Percentiles rank a stretch among this genome's conserved stretches.
Evolutionary conservation across 2,329 filamentous ascomycete species (phyloP).

Genomic region (Rutstroemia sp.): DNA sequence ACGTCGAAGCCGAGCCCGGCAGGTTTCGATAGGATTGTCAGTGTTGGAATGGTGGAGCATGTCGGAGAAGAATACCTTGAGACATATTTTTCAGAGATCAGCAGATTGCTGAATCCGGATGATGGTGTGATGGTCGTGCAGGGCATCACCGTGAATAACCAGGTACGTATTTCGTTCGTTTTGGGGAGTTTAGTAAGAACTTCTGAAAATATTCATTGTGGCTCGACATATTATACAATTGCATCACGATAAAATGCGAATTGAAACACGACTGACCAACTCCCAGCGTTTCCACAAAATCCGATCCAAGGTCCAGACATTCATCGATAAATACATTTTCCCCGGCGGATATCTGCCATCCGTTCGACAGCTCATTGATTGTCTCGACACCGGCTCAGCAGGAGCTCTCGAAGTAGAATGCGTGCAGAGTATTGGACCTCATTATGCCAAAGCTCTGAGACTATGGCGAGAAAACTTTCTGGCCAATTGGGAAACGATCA

Average conservation of each 20-base stretch:
- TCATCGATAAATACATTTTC: slow-evolving; percentile 69
- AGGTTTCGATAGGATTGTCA: slow-evolving; percentile 60
- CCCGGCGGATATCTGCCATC: slow-evolving; percentile 61
- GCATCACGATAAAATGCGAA: too few relatives aligned
- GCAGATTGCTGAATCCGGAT: slow-evolving; percentile 52
- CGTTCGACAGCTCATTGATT: slow-evolving; percentile 43
- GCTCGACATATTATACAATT: too few relatives aligned
- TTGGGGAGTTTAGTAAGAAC: too few relatives aligned
- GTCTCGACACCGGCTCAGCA: slow-evolving; percentile 50
- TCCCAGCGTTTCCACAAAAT: slow-evolving; percentile 9
- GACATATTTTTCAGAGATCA: slow-evolving; percentile 56
- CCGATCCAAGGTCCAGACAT: slow-evolving; percentile 28
- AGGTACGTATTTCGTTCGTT: not conserved
- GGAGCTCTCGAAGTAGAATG: slow-evolving; percentile 55
- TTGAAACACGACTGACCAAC: not conserved
- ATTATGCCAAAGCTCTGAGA: slow-evolving; percentile 59
- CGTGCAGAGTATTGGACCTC: slow-evolving; percentile 62
- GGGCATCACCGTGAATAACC: slow-evolving; percentile 57
- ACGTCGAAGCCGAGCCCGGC: slow-evolving; percentile 40
- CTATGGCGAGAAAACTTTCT: slow-evolving; percentile 62
- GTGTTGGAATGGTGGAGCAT: slow-evolving; percentile 68
- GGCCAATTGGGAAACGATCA: slow-evolving; percentile 48
- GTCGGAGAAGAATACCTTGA: slow-evolving; percentile 58
- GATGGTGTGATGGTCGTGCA: slow-evolving; percentile 62
- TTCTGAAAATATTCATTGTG: not conserved